Percentiles rank a stretch among this genome's conserved stretches.
These are phyloP conservation scores for Neurospora sp. DNA, from an alignment of 495 filamentous ascomycete genomes.

Conservation along the genomic window DNA sequence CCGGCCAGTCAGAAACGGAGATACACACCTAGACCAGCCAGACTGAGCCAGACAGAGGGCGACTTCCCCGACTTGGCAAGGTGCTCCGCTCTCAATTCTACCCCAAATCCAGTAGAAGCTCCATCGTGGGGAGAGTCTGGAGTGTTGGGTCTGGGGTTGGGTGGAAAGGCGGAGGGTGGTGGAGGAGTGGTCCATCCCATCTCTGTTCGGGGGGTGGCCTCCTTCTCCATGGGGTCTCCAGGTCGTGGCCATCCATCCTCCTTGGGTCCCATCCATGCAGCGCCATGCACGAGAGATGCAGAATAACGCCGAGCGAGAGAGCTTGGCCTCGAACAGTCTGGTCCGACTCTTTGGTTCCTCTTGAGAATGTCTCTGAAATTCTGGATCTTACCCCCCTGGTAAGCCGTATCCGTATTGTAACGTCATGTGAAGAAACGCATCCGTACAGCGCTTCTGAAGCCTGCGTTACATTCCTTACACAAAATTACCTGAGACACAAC, in stretches of 20 bases:
- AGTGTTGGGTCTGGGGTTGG: background rate
- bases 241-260: background rate
- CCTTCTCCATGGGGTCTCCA: background rate
- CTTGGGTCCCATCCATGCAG: background rate
- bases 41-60: constrained; percentile 11
- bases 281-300: background rate
- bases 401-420: background rate
- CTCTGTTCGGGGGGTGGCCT: background rate
- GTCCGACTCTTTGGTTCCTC: background rate
- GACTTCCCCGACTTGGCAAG: constrained; percentile 23
- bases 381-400: background rate
- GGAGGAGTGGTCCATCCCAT: background rate
- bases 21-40: background rate
- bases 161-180: background rate
- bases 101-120: background rate
- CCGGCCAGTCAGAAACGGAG: constrained; percentile 14
- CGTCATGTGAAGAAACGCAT: background rate
- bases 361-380: background rate
- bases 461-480: background rate
- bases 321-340: background rate
- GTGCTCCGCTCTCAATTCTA: background rate
- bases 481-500: background rate
- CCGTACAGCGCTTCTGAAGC: background rate
- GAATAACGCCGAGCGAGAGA: background rate
- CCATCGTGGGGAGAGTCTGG: background rate